phyloP scores from a whole-genome alignment of 306 rosid species.

The Dalbergia oliveri region DNA sequence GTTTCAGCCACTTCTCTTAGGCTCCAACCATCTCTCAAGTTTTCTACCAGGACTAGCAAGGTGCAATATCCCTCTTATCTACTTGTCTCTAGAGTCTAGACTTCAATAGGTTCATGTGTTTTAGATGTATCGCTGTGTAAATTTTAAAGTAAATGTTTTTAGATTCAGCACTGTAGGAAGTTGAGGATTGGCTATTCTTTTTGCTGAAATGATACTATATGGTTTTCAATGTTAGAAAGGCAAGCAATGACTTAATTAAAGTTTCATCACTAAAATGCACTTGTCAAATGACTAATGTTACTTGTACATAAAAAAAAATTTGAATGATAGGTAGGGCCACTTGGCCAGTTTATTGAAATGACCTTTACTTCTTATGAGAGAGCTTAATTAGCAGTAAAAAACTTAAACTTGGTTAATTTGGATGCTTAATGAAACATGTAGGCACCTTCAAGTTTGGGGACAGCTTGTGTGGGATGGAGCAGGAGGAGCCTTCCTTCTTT shows the following conservation, averaged over 20 bases:
- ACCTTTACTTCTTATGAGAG: neutral
- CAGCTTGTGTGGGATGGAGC: constrained; percentile 50
- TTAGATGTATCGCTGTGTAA: neutral
- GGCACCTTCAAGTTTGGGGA: constrained; percentile 49
- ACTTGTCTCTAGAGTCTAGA: too few species aligned
- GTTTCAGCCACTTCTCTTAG: constrained; percentile 61
- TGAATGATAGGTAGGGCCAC: too few species aligned
- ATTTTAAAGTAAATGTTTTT: neutral
- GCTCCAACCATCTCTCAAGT: constrained; percentile 53
- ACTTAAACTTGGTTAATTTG: constrained; percentile 4
- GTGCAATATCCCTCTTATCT: constrained; percentile 25
- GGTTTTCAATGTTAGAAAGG: neutral
- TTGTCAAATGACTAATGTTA: too few species aligned
- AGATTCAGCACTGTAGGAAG: neutral
- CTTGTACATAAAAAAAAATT: too few species aligned
- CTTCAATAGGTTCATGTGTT: neutral
- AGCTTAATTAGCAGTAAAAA: neutral
- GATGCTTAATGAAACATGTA: constrained; percentile 42
- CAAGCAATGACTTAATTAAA: too few species aligned
- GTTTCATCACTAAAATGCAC: neutral
- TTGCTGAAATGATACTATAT: neutral
- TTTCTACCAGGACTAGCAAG: constrained; percentile 46
- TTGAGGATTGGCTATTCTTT: neutral
- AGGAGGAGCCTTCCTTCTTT: constrained; percentile 54
- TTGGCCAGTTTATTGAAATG: neutral